Conservation (phyloP, 768 basidiomycete genomes). For the Pilatotrama ljubarskyi region DNA sequence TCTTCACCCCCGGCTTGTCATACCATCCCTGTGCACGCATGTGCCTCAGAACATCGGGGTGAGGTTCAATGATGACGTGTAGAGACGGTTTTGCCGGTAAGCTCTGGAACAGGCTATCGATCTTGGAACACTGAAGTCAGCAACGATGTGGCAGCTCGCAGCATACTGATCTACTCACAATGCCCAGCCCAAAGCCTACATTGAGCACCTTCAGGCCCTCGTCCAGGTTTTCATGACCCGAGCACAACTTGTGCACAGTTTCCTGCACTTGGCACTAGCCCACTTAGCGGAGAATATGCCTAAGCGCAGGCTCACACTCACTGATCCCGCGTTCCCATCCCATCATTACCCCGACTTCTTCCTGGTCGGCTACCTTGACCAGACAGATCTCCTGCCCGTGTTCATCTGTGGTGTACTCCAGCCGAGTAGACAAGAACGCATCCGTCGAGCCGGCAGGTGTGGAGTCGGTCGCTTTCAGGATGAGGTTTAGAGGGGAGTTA, state of each 20-base stretch:
- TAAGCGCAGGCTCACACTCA: slow-evolving; percentile 31
- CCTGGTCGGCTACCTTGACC: slow-evolving; percentile 55
- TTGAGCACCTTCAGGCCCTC: slow-evolving; percentile 73
- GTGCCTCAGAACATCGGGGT: slow-evolving; percentile 84
- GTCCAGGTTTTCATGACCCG: slow-evolving; percentile 45
- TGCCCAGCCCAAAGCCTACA: slow-evolving; percentile 92
- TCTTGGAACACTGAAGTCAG: slow-evolving; percentile 44
- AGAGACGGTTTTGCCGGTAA: slow-evolving; percentile 56
- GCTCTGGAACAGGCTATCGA: slow-evolving; percentile 79
- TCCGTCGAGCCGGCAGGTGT: slow-evolving; percentile 63
- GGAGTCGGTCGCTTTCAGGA: slow-evolving; percentile 51
- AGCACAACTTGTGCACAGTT: slow-evolving; percentile 69
- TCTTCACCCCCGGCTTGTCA: slow-evolving; percentile 68
- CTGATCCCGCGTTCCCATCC: slow-evolving; percentile 92
- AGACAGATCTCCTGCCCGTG: slow-evolving; percentile 84
- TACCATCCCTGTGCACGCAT: slow-evolving; percentile 82
- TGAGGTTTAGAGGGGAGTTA: slow-evolving; percentile 34
- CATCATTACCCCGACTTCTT: slow-evolving; percentile 99
- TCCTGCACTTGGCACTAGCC: slow-evolving; percentile 57
- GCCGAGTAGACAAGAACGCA: slow-evolving; percentile 67
- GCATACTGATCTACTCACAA: slow-evolving; percentile 50
- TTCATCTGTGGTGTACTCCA: slow-evolving; percentile 69
- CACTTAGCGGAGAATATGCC: slow-evolving; percentile 20
- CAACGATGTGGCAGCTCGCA: background rate
- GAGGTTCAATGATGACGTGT: slow-evolving; percentile 94